These are phyloP conservation scores for Ogataea nonfermentans DNA, from an alignment of 805 yeast genomes.

Conservation along the genomic window DNA sequence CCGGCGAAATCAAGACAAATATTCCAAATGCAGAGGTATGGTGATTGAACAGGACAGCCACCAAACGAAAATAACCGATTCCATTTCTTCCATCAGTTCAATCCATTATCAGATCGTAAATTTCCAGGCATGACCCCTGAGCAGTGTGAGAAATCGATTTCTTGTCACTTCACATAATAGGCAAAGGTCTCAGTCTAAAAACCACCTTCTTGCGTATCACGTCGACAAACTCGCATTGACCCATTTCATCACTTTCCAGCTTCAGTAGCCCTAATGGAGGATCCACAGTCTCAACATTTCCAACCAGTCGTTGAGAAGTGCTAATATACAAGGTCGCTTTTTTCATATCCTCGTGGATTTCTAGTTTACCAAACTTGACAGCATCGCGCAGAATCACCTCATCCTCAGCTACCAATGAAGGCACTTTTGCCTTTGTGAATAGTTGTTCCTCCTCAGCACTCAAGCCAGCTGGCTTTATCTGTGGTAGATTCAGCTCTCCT, in stretches of 20 bases:
- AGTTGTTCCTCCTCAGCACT: slow-evolving; percentile 35
- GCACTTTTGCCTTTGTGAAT: slow-evolving; percentile 34
- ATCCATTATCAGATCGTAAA: no score
- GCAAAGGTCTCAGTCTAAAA: slow-evolving; percentile 69
- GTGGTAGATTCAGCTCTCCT: slow-evolving; percentile 62
- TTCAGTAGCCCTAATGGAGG: slow-evolving; percentile 65
- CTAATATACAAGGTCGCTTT: slow-evolving; percentile 63
- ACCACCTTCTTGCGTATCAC: slow-evolving; percentile 56
- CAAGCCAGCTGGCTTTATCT: slow-evolving; percentile 31
- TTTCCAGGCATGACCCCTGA: background rate
- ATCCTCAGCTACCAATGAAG: slow-evolving; percentile 10
- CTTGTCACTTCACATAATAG: slow-evolving; percentile 53
- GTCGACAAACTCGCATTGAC: slow-evolving; percentile 53
- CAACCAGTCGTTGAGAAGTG: slow-evolving; percentile 66
- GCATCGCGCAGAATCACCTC: slow-evolving; percentile 34
- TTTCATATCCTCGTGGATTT: slow-evolving; percentile 41
- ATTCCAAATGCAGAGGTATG: no score
- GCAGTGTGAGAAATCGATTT: slow-evolving; percentile 2
- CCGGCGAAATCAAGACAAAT: no score
- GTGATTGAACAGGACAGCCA: no score
- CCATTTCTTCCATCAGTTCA: no score
- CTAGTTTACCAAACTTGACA: slow-evolving; percentile 49
- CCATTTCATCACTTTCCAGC: slow-evolving; percentile 35
- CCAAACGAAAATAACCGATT: no score
- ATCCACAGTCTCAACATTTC: slow-evolving; percentile 54